phyloP scores from a whole-genome alignment of 1,284 basidiomycete species.

The Heterobasidion parviporum region DNA sequence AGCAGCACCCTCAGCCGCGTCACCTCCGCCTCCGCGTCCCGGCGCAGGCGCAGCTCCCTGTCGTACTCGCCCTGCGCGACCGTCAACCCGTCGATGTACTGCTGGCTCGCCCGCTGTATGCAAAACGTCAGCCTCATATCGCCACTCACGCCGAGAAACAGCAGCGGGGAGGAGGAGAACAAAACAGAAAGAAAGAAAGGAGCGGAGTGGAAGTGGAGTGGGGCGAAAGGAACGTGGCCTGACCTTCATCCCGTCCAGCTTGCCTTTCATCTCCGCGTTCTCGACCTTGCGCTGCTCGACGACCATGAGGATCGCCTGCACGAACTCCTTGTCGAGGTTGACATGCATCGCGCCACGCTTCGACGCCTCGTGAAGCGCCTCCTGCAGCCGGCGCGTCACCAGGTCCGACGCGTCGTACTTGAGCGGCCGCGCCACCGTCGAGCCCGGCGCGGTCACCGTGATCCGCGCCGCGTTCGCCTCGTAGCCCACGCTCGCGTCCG shows the following conservation, averaged over 20 bases:
- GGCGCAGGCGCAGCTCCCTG: constrained; percentile 76
- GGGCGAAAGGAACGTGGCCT: constrained; percentile 15
- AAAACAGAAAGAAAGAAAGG: constrained; percentile 2
- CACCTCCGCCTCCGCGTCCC: constrained; percentile 90
- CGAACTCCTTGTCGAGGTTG: constrained; percentile 65
- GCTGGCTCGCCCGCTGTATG: constrained; percentile 73
- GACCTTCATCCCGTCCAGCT: constrained; percentile 85
- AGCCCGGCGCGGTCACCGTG: constrained; percentile 36
- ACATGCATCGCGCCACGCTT: constrained; percentile 58
- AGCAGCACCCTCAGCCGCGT: constrained; percentile 77
- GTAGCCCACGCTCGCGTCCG: constrained; percentile 7
- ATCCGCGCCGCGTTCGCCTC: constrained; percentile 23
- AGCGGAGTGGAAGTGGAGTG: background rate
- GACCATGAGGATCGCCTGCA: constrained; percentile 65
- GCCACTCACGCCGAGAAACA: background rate
- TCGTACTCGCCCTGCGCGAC: constrained; percentile 94
- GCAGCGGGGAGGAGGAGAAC: background rate
- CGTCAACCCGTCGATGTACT: constrained; percentile 86
- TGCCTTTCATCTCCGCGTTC: constrained; percentile 61
- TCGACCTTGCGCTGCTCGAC: constrained; percentile 64
- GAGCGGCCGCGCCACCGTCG: constrained; percentile 19
- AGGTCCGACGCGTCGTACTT: constrained; percentile 36
- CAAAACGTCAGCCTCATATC: constrained; percentile 2
- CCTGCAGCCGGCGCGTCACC: constrained; percentile 44
- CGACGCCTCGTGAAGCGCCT: constrained; percentile 56